phyloP scores from a whole-genome alignment of 768 basidiomycete species.

The Gloeophyllum trabeum region DNA sequence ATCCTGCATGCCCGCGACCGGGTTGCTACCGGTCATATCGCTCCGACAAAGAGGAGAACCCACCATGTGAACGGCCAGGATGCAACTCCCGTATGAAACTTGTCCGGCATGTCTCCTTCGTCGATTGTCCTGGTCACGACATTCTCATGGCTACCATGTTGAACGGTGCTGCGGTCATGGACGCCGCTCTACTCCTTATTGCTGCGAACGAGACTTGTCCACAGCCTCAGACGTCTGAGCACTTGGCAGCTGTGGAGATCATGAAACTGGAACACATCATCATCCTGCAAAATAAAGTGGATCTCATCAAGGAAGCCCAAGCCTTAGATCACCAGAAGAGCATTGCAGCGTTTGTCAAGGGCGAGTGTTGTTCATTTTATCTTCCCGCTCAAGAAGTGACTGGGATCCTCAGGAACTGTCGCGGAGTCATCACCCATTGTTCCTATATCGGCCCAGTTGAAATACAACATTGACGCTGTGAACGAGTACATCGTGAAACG shows the following conservation, averaged over 20 bases:
- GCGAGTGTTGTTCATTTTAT: constrained; percentile 23
- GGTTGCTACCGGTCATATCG: constrained; percentile 91
- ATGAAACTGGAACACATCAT: constrained; percentile 98
- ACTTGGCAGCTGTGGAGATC: constrained; percentile 97
- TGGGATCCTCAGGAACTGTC: constrained; percentile 61
- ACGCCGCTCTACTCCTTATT: constrained; percentile 89
- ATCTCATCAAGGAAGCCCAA: constrained; percentile 90
- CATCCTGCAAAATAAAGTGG: constrained; percentile 98
- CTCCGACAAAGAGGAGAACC: constrained; percentile 88
- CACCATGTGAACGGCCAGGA: constrained; percentile 87
- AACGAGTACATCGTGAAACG: constrained; percentile 97
- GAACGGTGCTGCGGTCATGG: constrained; percentile 99
- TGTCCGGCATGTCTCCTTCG: constrained; percentile 94
- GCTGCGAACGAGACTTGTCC: constrained; percentile 99
- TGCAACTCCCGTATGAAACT: constrained; percentile 88
- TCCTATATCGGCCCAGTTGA: constrained; percentile 96
- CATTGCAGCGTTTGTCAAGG: constrained; percentile 92
- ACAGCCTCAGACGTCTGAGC: constrained; percentile 97
- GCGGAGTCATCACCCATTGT: constrained; percentile 97
- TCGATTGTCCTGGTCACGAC: constrained; percentile 96
- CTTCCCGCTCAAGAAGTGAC: neutral
- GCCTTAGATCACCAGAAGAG: constrained; percentile 95
- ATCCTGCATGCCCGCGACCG: constrained; percentile 84
- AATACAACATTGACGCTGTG: constrained; percentile 98
- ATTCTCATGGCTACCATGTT: constrained; percentile 99